Conservation (phyloP, 2,329 filamentous ascomycete species). For the Aspergillus neoniger region DNA sequence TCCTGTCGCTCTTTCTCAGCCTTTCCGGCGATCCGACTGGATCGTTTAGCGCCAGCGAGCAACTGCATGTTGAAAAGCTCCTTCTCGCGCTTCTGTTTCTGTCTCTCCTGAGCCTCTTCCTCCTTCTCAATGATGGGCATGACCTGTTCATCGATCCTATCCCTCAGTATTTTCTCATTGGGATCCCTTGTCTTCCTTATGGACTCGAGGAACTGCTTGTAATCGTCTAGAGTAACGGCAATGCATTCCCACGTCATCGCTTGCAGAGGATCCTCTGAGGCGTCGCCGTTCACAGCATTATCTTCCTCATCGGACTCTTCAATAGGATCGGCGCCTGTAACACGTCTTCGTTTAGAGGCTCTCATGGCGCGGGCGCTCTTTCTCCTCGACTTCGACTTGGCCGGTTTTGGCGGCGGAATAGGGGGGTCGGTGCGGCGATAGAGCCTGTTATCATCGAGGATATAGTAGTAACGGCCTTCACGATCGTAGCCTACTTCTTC, state of each 20-base stretch:
- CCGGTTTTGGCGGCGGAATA: conserved; percentile 56
- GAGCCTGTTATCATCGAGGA: conserved; percentile 89
- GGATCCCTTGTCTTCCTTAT: conserved; percentile 76
- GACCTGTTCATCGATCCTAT: conserved; percentile 73
- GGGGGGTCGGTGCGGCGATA: conserved; percentile 83
- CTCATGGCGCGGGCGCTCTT: conserved; percentile 66
- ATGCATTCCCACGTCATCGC: conserved; percentile 89
- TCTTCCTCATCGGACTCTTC: conserved; percentile 48
- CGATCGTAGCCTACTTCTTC: conserved; percentile 73
- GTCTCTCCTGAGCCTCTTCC: conserved; percentile 67
- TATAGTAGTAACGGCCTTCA: conserved; percentile 81
- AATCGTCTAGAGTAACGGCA: conserved; percentile 77
- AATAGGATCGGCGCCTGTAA: conserved; percentile 40
- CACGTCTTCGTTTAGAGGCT: conserved; percentile 71
- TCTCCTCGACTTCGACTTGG: conserved; percentile 65
- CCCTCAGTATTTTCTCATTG: conserved; percentile 78
- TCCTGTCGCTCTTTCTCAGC: conserved; percentile 75
- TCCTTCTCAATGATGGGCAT: conserved; percentile 82
- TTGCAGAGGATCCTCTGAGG: conserved; percentile 65
- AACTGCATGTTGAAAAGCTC: conserved; percentile 81
- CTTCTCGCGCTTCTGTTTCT: conserved; percentile 72
- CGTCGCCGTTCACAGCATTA: conserved; percentile 37
- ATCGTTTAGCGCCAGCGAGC: conserved; percentile 90
- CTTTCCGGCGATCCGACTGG: conserved; percentile 82
- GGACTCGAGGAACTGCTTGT: conserved; percentile 68